These are phyloP conservation scores for Mycena leptocephala DNA, from an alignment of 768 basidiomycete species.

Conservation along the genomic window DNA sequence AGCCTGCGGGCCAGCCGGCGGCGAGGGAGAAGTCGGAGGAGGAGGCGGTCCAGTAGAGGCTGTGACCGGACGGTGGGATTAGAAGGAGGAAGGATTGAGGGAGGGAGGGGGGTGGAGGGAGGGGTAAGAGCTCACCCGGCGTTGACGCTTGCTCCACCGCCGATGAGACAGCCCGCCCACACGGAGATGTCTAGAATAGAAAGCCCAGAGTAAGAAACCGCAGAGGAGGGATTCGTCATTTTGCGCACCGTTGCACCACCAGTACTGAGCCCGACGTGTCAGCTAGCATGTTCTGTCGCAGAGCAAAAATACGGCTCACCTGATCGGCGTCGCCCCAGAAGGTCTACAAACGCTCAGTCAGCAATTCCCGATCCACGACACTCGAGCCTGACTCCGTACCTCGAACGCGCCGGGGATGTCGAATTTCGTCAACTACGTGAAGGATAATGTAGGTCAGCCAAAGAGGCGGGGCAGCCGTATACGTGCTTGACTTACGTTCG, in stretches of 20 bases:
- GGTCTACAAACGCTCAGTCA: constrained; percentile 12
- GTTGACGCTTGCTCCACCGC: constrained; percentile 76
- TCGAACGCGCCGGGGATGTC: constrained; percentile 66
- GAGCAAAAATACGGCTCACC: neutral
- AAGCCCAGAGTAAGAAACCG: neutral
- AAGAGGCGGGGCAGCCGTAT: neutral
- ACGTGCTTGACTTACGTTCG: constrained; percentile 63
- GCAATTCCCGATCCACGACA: neutral
- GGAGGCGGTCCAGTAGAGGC: constrained; percentile 71
- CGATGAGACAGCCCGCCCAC: constrained; percentile 76
- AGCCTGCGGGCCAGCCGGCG: constrained; percentile 70
- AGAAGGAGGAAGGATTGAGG: too few species aligned
- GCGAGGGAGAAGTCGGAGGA: constrained; percentile 65
- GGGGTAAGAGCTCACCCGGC: constrained; percentile 74
- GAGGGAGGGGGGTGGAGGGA: too few species aligned
- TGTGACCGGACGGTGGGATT: constrained; percentile 23
- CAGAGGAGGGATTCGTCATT: neutral
- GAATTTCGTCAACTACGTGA: constrained; percentile 71
- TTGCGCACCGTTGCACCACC: constrained; percentile 73
- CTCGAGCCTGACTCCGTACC: neutral
- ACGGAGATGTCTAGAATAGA: constrained; percentile 71
- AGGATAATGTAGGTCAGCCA: neutral
- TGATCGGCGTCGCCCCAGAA: constrained; percentile 56
- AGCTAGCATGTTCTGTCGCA: neutral
- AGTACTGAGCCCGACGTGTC: constrained; percentile 58